Evolutionary conservation across 2,329 filamentous ascomycete species (phyloP).

Genomic region (Alternaria hordeiaustralica): DNA sequence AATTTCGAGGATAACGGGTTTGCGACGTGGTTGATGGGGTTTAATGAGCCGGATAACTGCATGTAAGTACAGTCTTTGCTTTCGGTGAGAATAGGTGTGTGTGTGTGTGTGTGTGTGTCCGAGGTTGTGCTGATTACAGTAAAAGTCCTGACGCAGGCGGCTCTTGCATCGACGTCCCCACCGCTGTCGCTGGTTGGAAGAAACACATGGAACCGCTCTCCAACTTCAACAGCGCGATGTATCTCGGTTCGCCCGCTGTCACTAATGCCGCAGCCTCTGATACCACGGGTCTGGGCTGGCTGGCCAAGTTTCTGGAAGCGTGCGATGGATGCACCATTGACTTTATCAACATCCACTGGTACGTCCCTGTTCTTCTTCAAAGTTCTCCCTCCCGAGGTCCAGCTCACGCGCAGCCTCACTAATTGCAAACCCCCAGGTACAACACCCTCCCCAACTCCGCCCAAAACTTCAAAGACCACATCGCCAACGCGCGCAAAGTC

Average conservation of each 20-base stretch:
- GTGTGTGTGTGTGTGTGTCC: no score
- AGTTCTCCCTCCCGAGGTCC: no score
- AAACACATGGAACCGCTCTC: constrained; percentile 28
- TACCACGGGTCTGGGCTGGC: constrained; percentile 31
- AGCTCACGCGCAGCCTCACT: no score
- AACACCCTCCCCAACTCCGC: constrained; percentile 19
- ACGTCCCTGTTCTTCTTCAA: neutral
- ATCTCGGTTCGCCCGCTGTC: constrained; percentile 41
- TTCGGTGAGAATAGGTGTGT: no score
- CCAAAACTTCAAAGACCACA: constrained; percentile 47
- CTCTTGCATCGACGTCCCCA: constrained; percentile 28
- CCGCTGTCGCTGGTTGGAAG: constrained; percentile 22
- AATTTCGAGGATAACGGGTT: neutral
- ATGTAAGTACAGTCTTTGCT: constrained; percentile 17
- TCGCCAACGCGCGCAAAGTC: constrained; percentile 36
- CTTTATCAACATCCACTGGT: constrained; percentile 46
- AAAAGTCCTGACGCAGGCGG: constrained; percentile 22
- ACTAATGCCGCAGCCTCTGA: constrained; percentile 29
- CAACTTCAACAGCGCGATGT: constrained; percentile 22
- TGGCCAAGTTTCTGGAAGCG: constrained; percentile 32
- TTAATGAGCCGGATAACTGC: constrained; percentile 47
- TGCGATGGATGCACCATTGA: constrained; percentile 44
- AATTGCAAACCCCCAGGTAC: constrained; percentile 17
- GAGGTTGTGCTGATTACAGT: neutral
- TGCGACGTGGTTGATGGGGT: constrained; percentile 33